phyloP scores from a whole-genome alignment of 1,284 basidiomycete species.

The Ustilago loliicola region DNA sequence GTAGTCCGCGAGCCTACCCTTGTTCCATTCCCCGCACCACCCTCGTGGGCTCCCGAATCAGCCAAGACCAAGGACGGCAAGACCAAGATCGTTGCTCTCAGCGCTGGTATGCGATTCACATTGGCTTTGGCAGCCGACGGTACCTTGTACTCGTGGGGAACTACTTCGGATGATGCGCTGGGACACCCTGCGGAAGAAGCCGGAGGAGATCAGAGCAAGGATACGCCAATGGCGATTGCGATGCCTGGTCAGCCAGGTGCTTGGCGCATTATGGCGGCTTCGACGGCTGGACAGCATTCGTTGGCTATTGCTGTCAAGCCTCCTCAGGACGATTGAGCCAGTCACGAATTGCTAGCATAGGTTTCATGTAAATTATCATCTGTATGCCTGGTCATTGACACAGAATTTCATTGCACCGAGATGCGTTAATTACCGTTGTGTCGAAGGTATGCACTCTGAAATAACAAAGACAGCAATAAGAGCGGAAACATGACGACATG shows the following conservation, averaged over 20 bases:
- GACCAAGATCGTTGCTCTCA: slow-evolving; percentile 81
- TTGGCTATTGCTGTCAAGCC: slow-evolving; percentile 70
- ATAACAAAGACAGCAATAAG: neutral
- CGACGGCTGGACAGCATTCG: slow-evolving; percentile 74
- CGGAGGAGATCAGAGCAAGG: slow-evolving; percentile 71
- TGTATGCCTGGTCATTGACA: neutral
- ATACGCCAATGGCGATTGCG: slow-evolving; percentile 79
- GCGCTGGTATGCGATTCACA: slow-evolving; percentile 84
- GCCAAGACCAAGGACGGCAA: slow-evolving; percentile 67
- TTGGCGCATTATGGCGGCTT: slow-evolving; percentile 71
- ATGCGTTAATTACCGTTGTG: neutral
- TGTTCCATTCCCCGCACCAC: slow-evolving; percentile 70
- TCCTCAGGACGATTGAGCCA: slow-evolving; percentile 49
- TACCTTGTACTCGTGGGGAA: slow-evolving; percentile 87
- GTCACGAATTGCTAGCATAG: neutral
- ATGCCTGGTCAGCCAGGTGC: slow-evolving; percentile 72
- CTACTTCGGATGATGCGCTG: slow-evolving; percentile 76
- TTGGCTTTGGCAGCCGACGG: slow-evolving; percentile 83
- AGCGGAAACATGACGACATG: neutral
- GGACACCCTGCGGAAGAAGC: slow-evolving; percentile 69
- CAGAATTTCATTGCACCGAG: neutral
- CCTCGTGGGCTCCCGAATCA: slow-evolving; percentile 62
- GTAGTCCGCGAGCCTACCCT: slow-evolving; percentile 61
- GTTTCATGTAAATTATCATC: neutral
- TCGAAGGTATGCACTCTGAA: neutral